These are phyloP conservation scores for Cicer cuneatum DNA, from an alignment of 306 rosid species.

Conservation along the genomic window DNA sequence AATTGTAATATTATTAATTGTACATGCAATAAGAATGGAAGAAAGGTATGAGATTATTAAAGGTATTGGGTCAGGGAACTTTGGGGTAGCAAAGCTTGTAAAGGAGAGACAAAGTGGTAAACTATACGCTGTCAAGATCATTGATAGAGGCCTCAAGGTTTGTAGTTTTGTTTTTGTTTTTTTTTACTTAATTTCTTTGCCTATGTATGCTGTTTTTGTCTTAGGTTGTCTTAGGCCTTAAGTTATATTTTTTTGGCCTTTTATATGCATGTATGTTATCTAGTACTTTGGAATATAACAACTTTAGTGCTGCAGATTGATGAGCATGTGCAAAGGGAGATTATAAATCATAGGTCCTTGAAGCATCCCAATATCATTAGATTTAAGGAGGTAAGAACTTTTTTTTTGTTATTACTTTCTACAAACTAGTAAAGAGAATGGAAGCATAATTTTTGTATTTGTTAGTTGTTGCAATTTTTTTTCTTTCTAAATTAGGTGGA, in stretches of 20 bases:
- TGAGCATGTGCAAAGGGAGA: slow-evolving; percentile 97
- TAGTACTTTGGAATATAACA: background rate
- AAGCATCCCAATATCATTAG: slow-evolving; percentile 94
- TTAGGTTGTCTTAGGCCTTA: background rate
- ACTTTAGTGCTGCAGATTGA: slow-evolving; percentile 65
- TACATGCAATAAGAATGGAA: slow-evolving; percentile 59
- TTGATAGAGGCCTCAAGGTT: slow-evolving; percentile 95
- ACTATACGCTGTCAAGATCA: slow-evolving; percentile 83
- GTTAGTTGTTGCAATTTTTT: background rate
- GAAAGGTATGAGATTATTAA: slow-evolving; percentile 81
- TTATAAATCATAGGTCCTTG: slow-evolving; percentile 89
- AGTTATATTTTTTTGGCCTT: background rate
- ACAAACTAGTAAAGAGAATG: background rate
- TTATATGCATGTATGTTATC: background rate
- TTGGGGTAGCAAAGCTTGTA: slow-evolving; percentile 89
- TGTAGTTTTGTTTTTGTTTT: slow-evolving; percentile 2
- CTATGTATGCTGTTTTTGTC: background rate
- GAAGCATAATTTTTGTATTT: too few relatives aligned
- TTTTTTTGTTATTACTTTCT: background rate
- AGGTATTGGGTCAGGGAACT: slow-evolving; percentile 95
- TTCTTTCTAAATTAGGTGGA: background rate
- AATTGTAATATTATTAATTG: slow-evolving; percentile 9
- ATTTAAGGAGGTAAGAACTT: slow-evolving; percentile 80
- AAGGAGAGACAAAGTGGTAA: slow-evolving; percentile 76
- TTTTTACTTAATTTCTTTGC: slow-evolving; percentile 5